phyloP scores from a whole-genome alignment of 2,329 filamentous ascomycete genomes.

The Xylaria multiplex region DNA sequence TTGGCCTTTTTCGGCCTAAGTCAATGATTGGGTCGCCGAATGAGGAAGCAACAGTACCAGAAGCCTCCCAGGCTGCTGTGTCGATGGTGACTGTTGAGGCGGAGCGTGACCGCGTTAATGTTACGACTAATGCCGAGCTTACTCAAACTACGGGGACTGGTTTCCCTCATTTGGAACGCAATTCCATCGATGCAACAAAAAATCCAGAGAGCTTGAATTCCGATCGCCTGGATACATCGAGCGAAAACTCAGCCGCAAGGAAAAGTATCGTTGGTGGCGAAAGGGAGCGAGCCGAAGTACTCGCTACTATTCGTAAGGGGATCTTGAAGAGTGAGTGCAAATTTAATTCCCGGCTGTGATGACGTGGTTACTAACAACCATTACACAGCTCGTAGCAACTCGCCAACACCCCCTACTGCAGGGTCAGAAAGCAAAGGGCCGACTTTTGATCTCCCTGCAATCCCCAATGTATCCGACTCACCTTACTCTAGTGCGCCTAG shows the following conservation, averaged over 20 bases:
- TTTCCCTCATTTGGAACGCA: conserved; percentile 85
- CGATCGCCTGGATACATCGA: conserved; percentile 66
- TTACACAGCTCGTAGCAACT: conserved; percentile 68
- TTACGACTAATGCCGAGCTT: conserved; percentile 74
- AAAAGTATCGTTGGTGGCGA: conserved; percentile 94
- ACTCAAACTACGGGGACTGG: conserved; percentile 77
- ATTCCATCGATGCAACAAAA: conserved; percentile 76
- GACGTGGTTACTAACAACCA: conserved; percentile 29
- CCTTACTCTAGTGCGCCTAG: conserved; percentile 87
- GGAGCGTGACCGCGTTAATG: conserved; percentile 84
- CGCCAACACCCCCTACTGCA: conserved; percentile 73
- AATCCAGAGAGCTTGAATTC: conserved; percentile 54
- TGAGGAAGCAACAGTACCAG: conserved; percentile 72
- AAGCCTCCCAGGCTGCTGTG: conserved; percentile 82
- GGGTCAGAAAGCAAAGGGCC: conserved; percentile 65
- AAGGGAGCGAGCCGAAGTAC: conserved; percentile 86
- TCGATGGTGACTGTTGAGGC: conserved; percentile 97
- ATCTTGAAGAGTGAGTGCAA: conserved; percentile 81
- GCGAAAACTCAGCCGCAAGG: conserved; percentile 70
- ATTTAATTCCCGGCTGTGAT: not conserved
- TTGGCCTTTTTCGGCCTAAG: conserved; percentile 94
- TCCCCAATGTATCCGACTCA: conserved; percentile 76
- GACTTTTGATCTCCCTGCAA: conserved; percentile 67
- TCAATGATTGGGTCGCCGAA: conserved; percentile 83
- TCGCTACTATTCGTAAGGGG: conserved; percentile 92